phyloP scores from a whole-genome alignment of 257 asterid genomes.

The Ocimum tenuiflorum region DNA sequence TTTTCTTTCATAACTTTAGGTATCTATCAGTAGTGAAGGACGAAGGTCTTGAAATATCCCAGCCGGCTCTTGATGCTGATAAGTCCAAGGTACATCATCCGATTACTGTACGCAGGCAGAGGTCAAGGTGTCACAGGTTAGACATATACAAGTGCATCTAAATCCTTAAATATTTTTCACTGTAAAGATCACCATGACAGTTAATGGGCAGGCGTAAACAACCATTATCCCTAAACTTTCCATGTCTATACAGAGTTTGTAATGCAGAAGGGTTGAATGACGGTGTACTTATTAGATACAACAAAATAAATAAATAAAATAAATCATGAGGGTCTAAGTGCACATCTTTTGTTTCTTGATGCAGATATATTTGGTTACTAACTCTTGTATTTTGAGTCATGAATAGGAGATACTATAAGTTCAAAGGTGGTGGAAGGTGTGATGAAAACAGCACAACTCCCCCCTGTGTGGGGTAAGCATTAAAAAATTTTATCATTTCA shows the following conservation, averaged over 20 bases:
- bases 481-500: not conserved
- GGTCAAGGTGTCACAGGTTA: conserved; percentile 79
- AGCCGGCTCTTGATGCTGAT: conserved; percentile 72
- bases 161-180: not conserved
- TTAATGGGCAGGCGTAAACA: not conserved
- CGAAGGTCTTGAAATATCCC: conserved; percentile 92
- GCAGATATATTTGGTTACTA: not conserved
- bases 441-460: conserved; percentile 63
- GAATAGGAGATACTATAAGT: conserved; percentile 60
- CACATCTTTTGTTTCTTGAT: not conserved
- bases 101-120: conserved; percentile 55
- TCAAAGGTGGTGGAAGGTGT: conserved; percentile 55
- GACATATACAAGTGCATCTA: not conserved
- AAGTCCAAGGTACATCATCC: conserved; percentile 74
- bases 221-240: not conserved
- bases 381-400: not conserved
- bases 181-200: not conserved
- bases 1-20: conserved; percentile 34
- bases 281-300: not conserved
- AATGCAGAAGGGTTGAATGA: not conserved
- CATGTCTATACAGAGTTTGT: not conserved
- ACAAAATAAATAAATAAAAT: too few relatives aligned
- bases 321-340: not conserved
- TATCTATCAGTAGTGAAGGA: conserved; percentile 63
- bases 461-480: conserved; percentile 86